Base-by-base conservation (phyloP, 2,329 filamentous ascomycete species). In the Scedosporium apiospermum region DNA sequence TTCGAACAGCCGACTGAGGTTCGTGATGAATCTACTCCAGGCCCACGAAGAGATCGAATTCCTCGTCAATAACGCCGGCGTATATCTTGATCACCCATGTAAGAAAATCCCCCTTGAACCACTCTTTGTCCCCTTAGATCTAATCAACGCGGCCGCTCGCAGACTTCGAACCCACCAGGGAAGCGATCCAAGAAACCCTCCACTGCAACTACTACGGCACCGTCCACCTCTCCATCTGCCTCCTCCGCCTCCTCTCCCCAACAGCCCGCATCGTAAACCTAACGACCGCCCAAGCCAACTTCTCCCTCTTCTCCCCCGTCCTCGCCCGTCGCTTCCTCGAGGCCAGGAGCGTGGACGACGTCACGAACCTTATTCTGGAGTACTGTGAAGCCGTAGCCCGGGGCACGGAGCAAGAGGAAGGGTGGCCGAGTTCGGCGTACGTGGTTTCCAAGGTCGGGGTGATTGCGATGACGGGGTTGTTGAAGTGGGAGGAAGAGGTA, bases 11-110 rank as follows among this genome's bases (percentile, higher is more conserved):
- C 75, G 82, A 58, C 66, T 73, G 10, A 69, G 67, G 0, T 78
- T 83, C 60, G 72, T 74, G 2, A 68, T 72, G 1, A 72, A 75
- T 53, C 62, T 83, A 49, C 73, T 75, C 65, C 68, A 74, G 57
- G 68, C 76, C 34, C 79, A 83, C 64, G 74, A 75, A 1, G 79
- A 80, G 3, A 73, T 83, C 38, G 80, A 83, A 63, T 75, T 82
- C 44, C 71, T 82, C 10, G 77, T 83, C 69, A 83, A 83, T 70
- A 83, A 83, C 64, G 81, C 81, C 0, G 80, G 74, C 3, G 76
- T 80, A 49, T 78, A 77, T 1, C 67, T 80, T 71, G 65, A 77
- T 5, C 78, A 78, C 2, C 80, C 80, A 62, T 73, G 75, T 77
- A 65, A 14, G 68, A 34, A 9, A 34, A 62, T 2, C 7, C 10